Evolutionary conservation across 192 early-diverging fungal genomes (phyloP).

Genomic region (Coemansia biformis): DNA sequence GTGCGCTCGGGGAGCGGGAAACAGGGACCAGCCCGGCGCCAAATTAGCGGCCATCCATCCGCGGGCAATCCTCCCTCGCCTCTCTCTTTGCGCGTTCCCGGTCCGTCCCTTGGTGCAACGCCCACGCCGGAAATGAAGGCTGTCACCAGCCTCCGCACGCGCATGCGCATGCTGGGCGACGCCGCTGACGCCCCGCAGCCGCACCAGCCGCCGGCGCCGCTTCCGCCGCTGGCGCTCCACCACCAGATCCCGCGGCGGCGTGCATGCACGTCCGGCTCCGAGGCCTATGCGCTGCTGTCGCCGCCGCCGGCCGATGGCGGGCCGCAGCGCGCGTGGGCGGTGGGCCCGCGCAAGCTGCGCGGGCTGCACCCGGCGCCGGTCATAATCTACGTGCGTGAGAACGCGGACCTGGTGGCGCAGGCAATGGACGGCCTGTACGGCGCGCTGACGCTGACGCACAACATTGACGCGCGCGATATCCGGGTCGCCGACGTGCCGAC

Average conservation of each 20-base stretch:
- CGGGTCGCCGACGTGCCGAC: conserved; percentile 43
- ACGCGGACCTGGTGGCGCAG: conserved; percentile 11
- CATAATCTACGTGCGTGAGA: conserved; percentile 42
- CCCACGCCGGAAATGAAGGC: conserved; percentile 20
- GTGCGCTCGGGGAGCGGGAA: too few species aligned
- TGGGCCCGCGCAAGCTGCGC: conserved; percentile 39
- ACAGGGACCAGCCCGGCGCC: too few species aligned
- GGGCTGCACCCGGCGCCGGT: conserved; percentile 42
- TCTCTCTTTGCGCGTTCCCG: background rate
- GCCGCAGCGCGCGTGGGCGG: conserved; percentile 27
- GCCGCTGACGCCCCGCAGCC: background rate
- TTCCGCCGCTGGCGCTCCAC: background rate
- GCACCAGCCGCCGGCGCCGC: background rate
- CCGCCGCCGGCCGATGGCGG: conserved; percentile 10
- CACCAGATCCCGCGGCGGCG: conserved; percentile 10
- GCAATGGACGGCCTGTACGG: conserved; percentile 42
- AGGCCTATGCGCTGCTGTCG: conserved; percentile 21
- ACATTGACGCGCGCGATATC: conserved; percentile 36
- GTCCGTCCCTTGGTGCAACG: background rate
- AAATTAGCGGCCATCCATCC: too few species aligned
- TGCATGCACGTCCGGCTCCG: conserved; percentile 23
- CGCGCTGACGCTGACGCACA: conserved; percentile 18
- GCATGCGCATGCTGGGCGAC: conserved; percentile 21
- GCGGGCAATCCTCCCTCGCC: conserved; percentile 2
- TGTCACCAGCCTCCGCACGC: conserved; percentile 33